Base-by-base conservation (phyloP, 106 monocot genomes). In the Phalaenopsis equestris region DNA sequence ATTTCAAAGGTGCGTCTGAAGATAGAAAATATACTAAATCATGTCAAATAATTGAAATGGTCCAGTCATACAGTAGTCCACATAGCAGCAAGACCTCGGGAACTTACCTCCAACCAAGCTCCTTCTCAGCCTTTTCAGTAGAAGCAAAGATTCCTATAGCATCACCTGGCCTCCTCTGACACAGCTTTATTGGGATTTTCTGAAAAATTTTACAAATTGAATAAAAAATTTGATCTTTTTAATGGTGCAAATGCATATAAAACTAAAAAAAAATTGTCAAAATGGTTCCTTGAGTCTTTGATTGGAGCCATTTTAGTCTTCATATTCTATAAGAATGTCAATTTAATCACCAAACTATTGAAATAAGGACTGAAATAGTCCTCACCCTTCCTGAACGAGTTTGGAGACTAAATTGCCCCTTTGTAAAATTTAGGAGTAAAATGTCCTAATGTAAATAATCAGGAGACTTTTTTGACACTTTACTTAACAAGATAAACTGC, bases 101-200 rank as follows among this genome's bases (percentile, higher is more conserved):
- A 45, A 72, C 48, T 82, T 92, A 95, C 95, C 84, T 90, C 95
- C 95, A 95, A 10, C 89, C 92, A 42, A 95, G 90, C 78, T 95
- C 90, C 52, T 89, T 90, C 36, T 82, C 48, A 42, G 92, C 95
- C 82, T 89, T 90, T 70, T 90, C 90, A 18, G 92, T 89, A 18
- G 95, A 95, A 19, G 95, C 89, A 83, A 89, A 92, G 75, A 95
- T 90, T 56, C 67, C 87, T 7, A 92, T 95, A 64, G 92, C 90
- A 85, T 95, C 95, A 52, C 95, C 95, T 2, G 90, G 87, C 64
- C 92, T 90, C 41, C 88, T 85, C 11, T 90, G 88, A 76, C 90
- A 95, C 55, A 95, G 67, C 76, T 92, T 92, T 77, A 90, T 80
- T 2, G 92, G 92, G 41, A 95, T 95, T 92, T 95, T 89, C 92